Evolutionary conservation across 2,329 filamentous ascomycete genomes (phyloP).

Genomic region (Ophiostoma angusticollis): DNA sequence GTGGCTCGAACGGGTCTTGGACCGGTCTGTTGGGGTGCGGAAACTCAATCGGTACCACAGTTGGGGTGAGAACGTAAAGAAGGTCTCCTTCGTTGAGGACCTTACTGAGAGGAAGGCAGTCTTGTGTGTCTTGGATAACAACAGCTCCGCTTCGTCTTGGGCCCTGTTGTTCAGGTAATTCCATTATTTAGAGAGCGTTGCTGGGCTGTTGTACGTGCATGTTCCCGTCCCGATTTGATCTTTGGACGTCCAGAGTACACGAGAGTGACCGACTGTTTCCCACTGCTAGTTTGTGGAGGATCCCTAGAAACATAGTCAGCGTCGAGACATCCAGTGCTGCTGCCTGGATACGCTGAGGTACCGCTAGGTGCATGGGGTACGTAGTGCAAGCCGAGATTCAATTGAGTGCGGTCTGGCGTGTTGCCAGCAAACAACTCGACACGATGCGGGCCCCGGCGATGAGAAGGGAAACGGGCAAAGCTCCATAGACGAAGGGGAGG

Average conservation of each 20-base stretch:
- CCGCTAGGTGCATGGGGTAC: no score
- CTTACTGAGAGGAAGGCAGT: slow-evolving; percentile 34
- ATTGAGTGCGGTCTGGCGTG: no score
- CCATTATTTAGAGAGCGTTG: slow-evolving; percentile 9
- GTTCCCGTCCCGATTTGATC: background rate
- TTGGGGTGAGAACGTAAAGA: slow-evolving; percentile 50
- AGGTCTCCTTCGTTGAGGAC: slow-evolving; percentile 34
- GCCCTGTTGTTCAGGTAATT: slow-evolving; percentile 13
- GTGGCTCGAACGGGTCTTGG: slow-evolving; percentile 56
- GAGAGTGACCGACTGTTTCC: no score
- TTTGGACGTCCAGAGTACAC: background rate
- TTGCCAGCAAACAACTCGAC: no score
- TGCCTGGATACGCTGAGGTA: no score
- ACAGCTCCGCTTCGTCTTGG: slow-evolving; percentile 13
- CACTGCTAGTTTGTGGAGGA: slow-evolving; percentile 1
- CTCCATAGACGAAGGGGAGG: no score
- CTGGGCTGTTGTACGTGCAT: slow-evolving; percentile 7
- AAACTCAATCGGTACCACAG: slow-evolving; percentile 33
- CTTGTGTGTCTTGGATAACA: slow-evolving; percentile 29
- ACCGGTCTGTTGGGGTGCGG: slow-evolving; percentile 25
- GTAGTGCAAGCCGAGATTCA: no score
- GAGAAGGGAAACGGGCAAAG: no score
- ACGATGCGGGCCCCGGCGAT: no score
- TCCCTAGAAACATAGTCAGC: no score
- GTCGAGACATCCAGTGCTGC: no score